Conservation (phyloP, 106 monocot genomes). For the Dioscorea zingiberensis region DNA sequence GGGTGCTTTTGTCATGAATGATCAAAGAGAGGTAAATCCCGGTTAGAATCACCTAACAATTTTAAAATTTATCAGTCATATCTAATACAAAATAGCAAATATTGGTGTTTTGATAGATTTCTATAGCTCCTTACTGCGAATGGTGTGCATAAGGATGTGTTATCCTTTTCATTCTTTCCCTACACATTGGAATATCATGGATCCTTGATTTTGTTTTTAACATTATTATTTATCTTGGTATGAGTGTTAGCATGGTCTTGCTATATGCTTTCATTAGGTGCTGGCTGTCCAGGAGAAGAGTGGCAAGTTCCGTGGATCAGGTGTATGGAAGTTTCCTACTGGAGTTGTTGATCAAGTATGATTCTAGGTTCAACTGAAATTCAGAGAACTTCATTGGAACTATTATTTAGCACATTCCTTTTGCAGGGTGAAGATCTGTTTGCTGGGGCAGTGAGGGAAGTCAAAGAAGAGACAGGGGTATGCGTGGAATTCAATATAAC, state of each 20-base stretch:
- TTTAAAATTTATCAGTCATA: too few relatives aligned
- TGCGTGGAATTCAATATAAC: constrained; percentile 5
- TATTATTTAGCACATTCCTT: neutral
- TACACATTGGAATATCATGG: too few relatives aligned
- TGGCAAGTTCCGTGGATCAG: constrained; percentile 57
- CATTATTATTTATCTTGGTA: too few relatives aligned
- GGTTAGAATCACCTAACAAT: too few relatives aligned
- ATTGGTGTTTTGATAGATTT: too few relatives aligned
- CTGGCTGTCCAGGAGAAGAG: constrained; percentile 86
- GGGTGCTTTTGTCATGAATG: constrained; percentile 88
- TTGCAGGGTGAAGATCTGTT: constrained; percentile 83
- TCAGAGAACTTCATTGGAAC: too few relatives aligned
- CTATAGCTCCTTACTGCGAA: too few relatives aligned
- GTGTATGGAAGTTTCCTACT: constrained; percentile 90
- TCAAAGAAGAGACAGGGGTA: constrained; percentile 99
- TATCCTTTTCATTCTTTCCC: too few relatives aligned
- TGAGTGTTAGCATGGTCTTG: too few relatives aligned
- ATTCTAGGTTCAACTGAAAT: neutral
- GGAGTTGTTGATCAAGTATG: constrained; percentile 84
- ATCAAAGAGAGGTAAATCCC: constrained; percentile 57
- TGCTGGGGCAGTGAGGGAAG: constrained; percentile 70
- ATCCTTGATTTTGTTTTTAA: too few relatives aligned
- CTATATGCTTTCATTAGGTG: constrained; percentile 32
- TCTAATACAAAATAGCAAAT: too few relatives aligned
- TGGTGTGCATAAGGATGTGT: too few relatives aligned